Base-by-base conservation (phyloP, 805 yeast genomes). In the Candida parachauliodes region DNA sequence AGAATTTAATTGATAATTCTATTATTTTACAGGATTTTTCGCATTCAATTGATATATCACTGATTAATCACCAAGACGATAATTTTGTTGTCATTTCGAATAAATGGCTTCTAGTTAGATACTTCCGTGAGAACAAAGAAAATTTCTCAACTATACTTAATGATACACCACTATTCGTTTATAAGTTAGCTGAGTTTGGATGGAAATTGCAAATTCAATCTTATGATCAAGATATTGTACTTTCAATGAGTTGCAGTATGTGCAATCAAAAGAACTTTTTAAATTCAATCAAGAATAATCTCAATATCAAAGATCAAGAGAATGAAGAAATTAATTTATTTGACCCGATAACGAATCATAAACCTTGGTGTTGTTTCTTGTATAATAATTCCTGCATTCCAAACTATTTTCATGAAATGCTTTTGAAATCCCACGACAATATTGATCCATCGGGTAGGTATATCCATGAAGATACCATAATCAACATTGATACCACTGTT, bases 191-290 rank as follows among this genome's bases (percentile, higher is more conserved):
- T 4, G 44, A 56, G 18, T 42, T 55, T 36, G 71, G 72, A 5
- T 68, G 72, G 72, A 49, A 49, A 11, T 46, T 68, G 28, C 43
- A 58, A 22, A 53, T 59, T 5, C 70, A 62, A 44, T 44, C 54
- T 3, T 58, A 57, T 43, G 43, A 55, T 5, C 31, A 48, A 18
- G 50, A 54, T 11, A 32, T 55, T 14, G 55, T 65, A 3, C 46
- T 65, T 5, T 46, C 64, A 10, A 45, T 67, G 26, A 55, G 52
- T n/a, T 67, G 72, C 45, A 35, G 49, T 20, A 57, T 56, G 40
- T 68, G 74, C 43, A 65, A 67, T 45, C 55, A 55, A 32, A 48
- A 69, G 31, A 45, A 61, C 10, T 62, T 62, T 37, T 36, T 66
- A 21, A 46, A 55, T 28, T 42, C 50, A 3, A 34, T 39, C 3